Evolutionary conservation across 2,329 filamentous ascomycete genomes (phyloP), one percentile per base, ranked within the genome.

Genomic region (Claviceps capensis): DNA sequence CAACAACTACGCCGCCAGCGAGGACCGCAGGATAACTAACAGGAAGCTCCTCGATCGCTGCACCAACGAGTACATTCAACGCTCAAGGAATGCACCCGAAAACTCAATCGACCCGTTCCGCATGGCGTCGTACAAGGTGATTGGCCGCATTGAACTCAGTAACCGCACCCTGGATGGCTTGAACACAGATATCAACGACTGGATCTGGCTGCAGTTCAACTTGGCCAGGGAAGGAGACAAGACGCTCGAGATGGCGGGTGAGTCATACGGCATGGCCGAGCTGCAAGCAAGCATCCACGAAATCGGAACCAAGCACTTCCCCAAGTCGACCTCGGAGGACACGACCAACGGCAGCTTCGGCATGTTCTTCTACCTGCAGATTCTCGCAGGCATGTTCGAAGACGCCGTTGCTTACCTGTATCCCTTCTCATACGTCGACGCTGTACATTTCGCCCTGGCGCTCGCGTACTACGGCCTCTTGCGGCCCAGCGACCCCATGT

Each of bases 101-200:
- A 85, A 90, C 63, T 86, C 87, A 1, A 82, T 94, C 57, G 93
- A 98, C 65, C 93, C 93, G 26, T 98, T 94, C 72, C 83, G 89
- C 51, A 90, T 95, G 82, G 90, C 91, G 47, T 96, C 93, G 67
- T 97, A 97, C 76, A 97, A 98, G 75, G 83, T 98, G 55, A 85
- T 98, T 60, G 93, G 94, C 46, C 88, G 82, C 46, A 84, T 82
- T 59, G 82, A 85, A 60, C 70, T 86, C 26, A 73, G 71, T 62
- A 82, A 82, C 66, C 78, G 82, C 56, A 80, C 75, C 58, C 66
- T 85, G 34, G 80, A 83, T 23, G 77, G 77, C 46, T 69, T 85
- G 38, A 79, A 78, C 60, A 79, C 76, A 14, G 79, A 82, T 53
- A 78, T 85, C 54, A 79, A 83, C 61, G 82, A 86, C 66, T 85